phyloP scores from a whole-genome alignment of 169 alveolate genomes.

The Plasmodium blacklocki region DNA sequence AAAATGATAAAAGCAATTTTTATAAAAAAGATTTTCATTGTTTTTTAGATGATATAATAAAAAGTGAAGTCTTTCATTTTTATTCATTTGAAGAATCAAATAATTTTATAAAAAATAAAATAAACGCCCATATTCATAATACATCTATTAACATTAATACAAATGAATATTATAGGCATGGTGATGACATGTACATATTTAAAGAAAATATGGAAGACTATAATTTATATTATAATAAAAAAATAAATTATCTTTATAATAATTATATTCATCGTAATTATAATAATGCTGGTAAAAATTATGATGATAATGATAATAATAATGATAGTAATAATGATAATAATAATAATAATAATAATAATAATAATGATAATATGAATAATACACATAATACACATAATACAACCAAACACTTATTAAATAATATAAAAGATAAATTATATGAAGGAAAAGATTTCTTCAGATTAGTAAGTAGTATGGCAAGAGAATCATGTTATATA shows the following conservation, averaged over 20 bases:
- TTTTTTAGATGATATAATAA: slow-evolving; percentile 11
- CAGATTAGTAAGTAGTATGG: slow-evolving; percentile 3
- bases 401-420: background rate
- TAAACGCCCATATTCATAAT: background rate
- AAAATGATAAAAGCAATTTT: slow-evolving; percentile 14
- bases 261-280: background rate
- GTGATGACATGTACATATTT: background rate
- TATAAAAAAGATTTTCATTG: slow-evolving; percentile 20
- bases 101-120: background rate
- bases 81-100: slow-evolving; percentile 11
- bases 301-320: background rate
- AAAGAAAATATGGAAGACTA: background rate
- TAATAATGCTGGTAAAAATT: background rate
- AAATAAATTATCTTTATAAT: no score
- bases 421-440: background rate
- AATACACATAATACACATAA: no score
- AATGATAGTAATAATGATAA: background rate
- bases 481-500: slow-evolving; percentile 43
- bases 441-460: background rate
- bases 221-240: background rate
- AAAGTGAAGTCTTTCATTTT: background rate
- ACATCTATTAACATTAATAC: background rate
- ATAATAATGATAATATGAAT: background rate
- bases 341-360: background rate
- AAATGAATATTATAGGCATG: background rate